Percentiles rank a stretch among this genome's conserved stretches.
Conservation (phyloP, 2,329 filamentous ascomycete species). For the Aspergillus calidoustus region DNA sequence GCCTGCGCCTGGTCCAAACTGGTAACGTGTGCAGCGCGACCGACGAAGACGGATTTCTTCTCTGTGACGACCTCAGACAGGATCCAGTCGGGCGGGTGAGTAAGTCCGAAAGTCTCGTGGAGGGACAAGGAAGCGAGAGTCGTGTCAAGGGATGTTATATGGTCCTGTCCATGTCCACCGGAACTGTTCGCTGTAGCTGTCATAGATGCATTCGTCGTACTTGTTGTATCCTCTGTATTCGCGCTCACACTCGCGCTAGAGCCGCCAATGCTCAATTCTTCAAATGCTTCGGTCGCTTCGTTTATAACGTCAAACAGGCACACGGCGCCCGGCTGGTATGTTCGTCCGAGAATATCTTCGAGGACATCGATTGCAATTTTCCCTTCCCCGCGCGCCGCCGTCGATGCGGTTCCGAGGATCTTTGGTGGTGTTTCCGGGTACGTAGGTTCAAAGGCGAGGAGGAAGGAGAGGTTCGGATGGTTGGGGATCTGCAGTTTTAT, state of each 20-base stretch:
- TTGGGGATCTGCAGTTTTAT: slow-evolving; percentile 71
- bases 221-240: slow-evolving; percentile 11
- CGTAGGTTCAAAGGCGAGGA: slow-evolving; percentile 67
- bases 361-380: slow-evolving; percentile 72
- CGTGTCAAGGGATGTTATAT: not conserved
- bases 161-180: not conserved
- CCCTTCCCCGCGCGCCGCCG: slow-evolving; percentile 73
- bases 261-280: slow-evolving; percentile 58
- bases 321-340: slow-evolving; percentile 75
- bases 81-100: slow-evolving; percentile 66
- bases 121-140: slow-evolving; percentile 34
- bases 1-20: slow-evolving; percentile 72
- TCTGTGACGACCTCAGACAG: slow-evolving; percentile 76
- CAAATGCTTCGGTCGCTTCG: slow-evolving; percentile 54
- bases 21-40: slow-evolving; percentile 71
- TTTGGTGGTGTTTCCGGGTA: slow-evolving; percentile 78
- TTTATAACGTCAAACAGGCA: slow-evolving; percentile 94
- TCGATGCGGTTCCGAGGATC: slow-evolving; percentile 78
- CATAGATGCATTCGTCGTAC: not conserved
- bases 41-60: slow-evolving; percentile 87
- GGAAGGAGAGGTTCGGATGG: slow-evolving; percentile 51
- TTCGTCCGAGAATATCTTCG: slow-evolving; percentile 65
- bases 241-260: slow-evolving; percentile 8
- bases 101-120: slow-evolving; percentile 35
- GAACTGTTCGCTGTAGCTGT: not conserved